Evolutionary conservation across 2,329 filamentous ascomycete genomes (phyloP).

Genomic region (Tolypocladium nubicola): DNA sequence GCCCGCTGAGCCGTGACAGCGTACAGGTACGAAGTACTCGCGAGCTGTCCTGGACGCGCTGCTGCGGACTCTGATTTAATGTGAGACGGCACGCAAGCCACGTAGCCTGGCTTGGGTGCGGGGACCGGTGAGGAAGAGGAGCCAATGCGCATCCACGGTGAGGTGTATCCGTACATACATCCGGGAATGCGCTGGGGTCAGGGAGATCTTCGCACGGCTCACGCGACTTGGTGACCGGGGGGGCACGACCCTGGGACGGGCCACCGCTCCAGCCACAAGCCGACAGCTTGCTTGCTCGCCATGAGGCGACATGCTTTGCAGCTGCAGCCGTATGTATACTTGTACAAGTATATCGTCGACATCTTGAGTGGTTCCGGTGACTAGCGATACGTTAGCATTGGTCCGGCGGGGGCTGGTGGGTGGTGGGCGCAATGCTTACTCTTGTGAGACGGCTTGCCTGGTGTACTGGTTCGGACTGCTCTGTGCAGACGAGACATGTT

Average conservation of each 20-base stretch:
- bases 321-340: background rate
- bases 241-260: background rate
- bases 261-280: background rate
- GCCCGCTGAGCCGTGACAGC: background rate
- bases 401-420: background rate
- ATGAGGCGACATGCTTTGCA: background rate
- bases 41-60: background rate
- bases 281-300: background rate
- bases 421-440: background rate
- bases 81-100: slow-evolving; percentile 2
- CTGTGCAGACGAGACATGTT: background rate
- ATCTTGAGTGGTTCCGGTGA: background rate
- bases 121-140: slow-evolving; percentile 12
- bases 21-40: background rate
- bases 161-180: background rate
- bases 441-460: background rate
- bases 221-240: slow-evolving; percentile 6
- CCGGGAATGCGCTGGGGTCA: background rate
- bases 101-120: slow-evolving; percentile 3
- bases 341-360: background rate
- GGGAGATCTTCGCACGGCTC: slow-evolving; percentile 2
- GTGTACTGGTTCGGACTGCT: background rate
- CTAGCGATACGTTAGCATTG: background rate
- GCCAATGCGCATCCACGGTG: slow-evolving; percentile 6
- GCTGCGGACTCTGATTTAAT: background rate